Conservation (phyloP, 805 yeast species). For the Barnettozyma sucrosica region DNA sequence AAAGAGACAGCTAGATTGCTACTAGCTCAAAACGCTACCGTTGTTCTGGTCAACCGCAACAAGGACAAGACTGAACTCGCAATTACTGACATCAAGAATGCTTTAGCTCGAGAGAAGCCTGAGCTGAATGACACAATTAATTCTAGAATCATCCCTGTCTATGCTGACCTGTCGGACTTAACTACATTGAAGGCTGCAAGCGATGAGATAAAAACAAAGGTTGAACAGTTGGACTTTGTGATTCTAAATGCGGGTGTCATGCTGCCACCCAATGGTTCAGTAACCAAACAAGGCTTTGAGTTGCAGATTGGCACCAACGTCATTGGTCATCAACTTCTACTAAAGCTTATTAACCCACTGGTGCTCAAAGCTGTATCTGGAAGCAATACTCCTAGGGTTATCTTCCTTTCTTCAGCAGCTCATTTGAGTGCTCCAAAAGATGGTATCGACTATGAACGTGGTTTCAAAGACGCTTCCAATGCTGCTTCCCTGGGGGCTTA, state of each 20-base stretch:
- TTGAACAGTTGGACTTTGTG: slow-evolving; percentile 30
- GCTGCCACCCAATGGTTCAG: slow-evolving; percentile 32
- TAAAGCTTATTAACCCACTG: slow-evolving; percentile 34
- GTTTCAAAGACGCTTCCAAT: slow-evolving; percentile 20
- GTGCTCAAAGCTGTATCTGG: slow-evolving; percentile 29
- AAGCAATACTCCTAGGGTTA: slow-evolving; percentile 32
- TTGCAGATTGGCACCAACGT: slow-evolving; percentile 41
- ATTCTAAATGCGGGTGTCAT: slow-evolving; percentile 43
- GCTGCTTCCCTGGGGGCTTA: slow-evolving; percentile 15
- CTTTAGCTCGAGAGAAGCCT: slow-evolving; percentile 18
- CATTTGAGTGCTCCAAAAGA: slow-evolving; percentile 28
- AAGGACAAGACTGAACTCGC: slow-evolving; percentile 28
- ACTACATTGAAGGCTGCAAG: slow-evolving; percentile 35
- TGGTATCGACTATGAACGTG: slow-evolving; percentile 31
- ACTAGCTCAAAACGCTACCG: slow-evolving; percentile 29
- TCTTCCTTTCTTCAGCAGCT: slow-evolving; percentile 41
- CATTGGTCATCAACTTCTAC: slow-evolving; percentile 41
- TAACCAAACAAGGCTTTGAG: slow-evolving; percentile 41
- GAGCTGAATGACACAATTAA: slow-evolving; percentile 11
- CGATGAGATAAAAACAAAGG: slow-evolving; percentile 19
- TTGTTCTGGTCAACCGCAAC: slow-evolving; percentile 34
- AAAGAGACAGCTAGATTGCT: slow-evolving; percentile 29
- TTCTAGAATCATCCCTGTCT: slow-evolving; percentile 21
- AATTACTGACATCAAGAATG: slow-evolving; percentile 24
- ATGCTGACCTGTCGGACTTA: slow-evolving; percentile 36